Conservation (phyloP, 2,329 filamentous ascomycete species). For the Endocalyx cinctus region DNA sequence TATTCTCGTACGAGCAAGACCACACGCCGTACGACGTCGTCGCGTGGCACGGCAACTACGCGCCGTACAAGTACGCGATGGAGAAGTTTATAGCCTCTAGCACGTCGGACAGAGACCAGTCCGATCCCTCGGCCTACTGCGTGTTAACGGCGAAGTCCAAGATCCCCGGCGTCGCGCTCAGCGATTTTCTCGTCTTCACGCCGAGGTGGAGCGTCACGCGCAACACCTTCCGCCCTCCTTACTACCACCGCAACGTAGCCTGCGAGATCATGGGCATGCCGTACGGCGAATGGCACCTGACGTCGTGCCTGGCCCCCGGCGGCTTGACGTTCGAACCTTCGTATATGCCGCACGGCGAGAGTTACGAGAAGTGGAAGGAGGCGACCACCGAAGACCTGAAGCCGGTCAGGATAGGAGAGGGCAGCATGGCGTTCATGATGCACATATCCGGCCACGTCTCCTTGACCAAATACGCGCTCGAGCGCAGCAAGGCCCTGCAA, state of each 20-base stretch:
- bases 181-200: constrained; percentile 65
- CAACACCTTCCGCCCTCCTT: constrained; percentile 60
- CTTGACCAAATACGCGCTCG: constrained; percentile 20
- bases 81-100: constrained; percentile 56
- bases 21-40: constrained; percentile 69
- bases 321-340: constrained; percentile 28
- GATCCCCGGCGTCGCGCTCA: constrained; percentile 48
- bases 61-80: constrained; percentile 53
- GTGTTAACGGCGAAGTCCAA: constrained; percentile 57
- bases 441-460: constrained; percentile 14
- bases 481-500: constrained; percentile 18
- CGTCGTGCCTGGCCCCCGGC: constrained; percentile 19
- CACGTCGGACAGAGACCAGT: constrained; percentile 57
- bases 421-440: constrained; percentile 12
- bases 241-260: constrained; percentile 59
- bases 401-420: constrained; percentile 4
- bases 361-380: constrained; percentile 25
- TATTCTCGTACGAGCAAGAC: constrained; percentile 56
- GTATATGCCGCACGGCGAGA: constrained; percentile 33
- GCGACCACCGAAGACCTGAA: constrained; percentile 13
- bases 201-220: constrained; percentile 61
- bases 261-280: constrained; percentile 54
- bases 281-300: constrained; percentile 15
- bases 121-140: constrained; percentile 62
- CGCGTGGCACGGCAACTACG: constrained; percentile 68